A percentile compares a stretch with the other conserved stretches of the same genome.
Evolutionary conservation across 371 early-diverging fungal genomes (phyloP).

Genomic region (Rhizopus sp.): DNA sequence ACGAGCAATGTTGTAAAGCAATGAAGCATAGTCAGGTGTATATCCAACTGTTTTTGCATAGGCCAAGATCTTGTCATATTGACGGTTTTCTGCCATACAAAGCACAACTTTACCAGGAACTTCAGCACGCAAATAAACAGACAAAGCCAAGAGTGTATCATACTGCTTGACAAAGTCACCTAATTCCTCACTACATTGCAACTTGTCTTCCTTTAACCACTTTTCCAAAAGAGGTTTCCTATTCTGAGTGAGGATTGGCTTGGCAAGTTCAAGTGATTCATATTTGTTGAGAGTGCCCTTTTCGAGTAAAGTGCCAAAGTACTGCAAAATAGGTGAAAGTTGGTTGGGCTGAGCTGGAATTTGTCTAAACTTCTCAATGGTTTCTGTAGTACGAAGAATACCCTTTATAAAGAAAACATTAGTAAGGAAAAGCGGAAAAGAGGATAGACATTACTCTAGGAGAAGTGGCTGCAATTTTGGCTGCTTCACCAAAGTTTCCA

Average conservation of each 20-base stretch:
- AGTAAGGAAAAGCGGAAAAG: neutral
- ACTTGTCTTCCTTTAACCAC: slow-evolving; percentile 98
- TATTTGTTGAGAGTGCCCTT: slow-evolving; percentile 91
- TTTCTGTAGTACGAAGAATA: slow-evolving; percentile 92
- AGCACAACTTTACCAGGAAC: slow-evolving; percentile 90
- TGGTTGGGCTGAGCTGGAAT: slow-evolving; percentile 80
- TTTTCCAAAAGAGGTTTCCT: slow-evolving; percentile 94
- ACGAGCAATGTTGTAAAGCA: slow-evolving; percentile 90
- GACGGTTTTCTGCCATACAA: slow-evolving; percentile 96
- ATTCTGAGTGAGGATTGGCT: slow-evolving; percentile 89
- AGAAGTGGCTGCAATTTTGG: slow-evolving; percentile 94
- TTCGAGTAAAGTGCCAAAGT: slow-evolving; percentile 96
- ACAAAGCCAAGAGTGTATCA: slow-evolving; percentile 89
- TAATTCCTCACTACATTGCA: slow-evolving; percentile 96
- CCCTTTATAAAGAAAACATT: slow-evolving; percentile 52
- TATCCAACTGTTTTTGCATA: slow-evolving; percentile 95
- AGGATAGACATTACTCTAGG: slow-evolving; percentile 64
- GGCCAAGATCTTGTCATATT: slow-evolving; percentile 93
- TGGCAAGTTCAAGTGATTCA: slow-evolving; percentile 94
- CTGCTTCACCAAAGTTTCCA: slow-evolving; percentile 88
- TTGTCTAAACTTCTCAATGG: slow-evolving; percentile 93
- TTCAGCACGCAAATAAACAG: slow-evolving; percentile 94
- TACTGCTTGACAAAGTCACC: slow-evolving; percentile 96
- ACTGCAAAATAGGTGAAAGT: slow-evolving; percentile 93
- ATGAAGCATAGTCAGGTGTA: slow-evolving; percentile 88